A percentile compares a stretch with the other conserved stretches of the same genome.
phyloP scores from a whole-genome alignment of 257 asterid species.

The Echites panduratus region DNA sequence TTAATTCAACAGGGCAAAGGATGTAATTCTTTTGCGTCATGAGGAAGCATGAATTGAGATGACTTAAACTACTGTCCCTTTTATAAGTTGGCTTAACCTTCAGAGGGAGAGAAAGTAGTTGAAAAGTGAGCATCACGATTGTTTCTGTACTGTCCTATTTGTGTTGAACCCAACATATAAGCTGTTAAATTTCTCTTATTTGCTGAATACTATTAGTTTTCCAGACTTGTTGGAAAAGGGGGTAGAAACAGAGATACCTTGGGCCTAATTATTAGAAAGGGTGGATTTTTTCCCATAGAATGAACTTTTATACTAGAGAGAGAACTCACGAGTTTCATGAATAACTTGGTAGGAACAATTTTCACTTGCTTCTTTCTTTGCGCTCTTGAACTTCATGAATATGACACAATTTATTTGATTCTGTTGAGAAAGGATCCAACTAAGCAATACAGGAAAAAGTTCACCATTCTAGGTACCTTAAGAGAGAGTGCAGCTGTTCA shows the following conservation, averaged over 20 bases:
- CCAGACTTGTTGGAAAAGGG: background rate
- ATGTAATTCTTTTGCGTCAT: background rate
- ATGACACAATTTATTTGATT: background rate
- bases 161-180: background rate
- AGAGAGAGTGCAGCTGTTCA: background rate
- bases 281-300: background rate
- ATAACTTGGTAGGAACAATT: background rate
- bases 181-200: background rate
- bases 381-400: background rate
- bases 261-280: background rate
- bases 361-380: background rate
- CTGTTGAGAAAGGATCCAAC: background rate
- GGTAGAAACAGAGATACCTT: background rate
- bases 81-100: background rate
- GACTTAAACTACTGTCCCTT: background rate
- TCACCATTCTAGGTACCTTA: background rate
- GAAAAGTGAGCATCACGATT: background rate
- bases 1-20: background rate
- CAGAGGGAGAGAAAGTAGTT: background rate
- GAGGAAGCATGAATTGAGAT: conserved; percentile 1
- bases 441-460: background rate
- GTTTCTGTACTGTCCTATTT: background rate
- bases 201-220: background rate
- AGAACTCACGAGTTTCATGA: background rate
- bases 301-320: no score